Evolutionary conservation across 2,329 filamentous ascomycete species (phyloP).

Genomic region (Calonectria naviculata): DNA sequence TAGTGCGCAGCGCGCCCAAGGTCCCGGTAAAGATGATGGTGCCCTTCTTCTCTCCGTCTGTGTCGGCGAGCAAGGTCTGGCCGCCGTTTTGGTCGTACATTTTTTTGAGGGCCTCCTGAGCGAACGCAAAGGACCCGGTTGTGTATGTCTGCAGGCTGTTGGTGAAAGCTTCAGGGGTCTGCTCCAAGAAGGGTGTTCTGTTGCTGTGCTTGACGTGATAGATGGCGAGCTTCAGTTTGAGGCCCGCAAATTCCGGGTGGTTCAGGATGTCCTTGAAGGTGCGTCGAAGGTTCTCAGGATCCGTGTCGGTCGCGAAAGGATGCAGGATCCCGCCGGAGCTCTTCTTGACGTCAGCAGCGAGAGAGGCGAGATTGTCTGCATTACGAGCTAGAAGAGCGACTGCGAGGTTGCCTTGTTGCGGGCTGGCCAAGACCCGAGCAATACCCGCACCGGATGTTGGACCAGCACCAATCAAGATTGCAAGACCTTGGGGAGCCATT

Average conservation of each 20-base stretch:
- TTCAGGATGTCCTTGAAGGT: slow-evolving; percentile 51
- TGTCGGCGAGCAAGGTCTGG: slow-evolving; percentile 53
- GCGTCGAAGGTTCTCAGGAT: slow-evolving; percentile 14
- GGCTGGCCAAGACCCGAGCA: slow-evolving; percentile 50
- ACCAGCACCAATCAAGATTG: slow-evolving; percentile 63
- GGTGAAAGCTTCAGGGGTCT: slow-evolving; percentile 61
- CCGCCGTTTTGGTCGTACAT: slow-evolving; percentile 64
- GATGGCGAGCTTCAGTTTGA: slow-evolving; percentile 64
- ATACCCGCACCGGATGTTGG: slow-evolving; percentile 65
- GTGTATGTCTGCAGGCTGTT: slow-evolving; percentile 62
- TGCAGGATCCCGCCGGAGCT: slow-evolving; percentile 51
- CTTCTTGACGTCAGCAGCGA: slow-evolving; percentile 52
- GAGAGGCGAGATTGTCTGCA: slow-evolving; percentile 39
- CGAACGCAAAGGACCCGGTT: slow-evolving; percentile 66
- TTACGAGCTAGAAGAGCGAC: slow-evolving; percentile 33
- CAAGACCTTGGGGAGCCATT: slow-evolving; percentile 60
- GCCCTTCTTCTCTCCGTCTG: slow-evolving; percentile 62
- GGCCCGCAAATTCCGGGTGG: slow-evolving; percentile 57
- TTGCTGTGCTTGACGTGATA: slow-evolving; percentile 67
- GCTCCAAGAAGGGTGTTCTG: slow-evolving; percentile 66
- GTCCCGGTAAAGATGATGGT: slow-evolving; percentile 69
- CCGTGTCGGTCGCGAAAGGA: slow-evolving; percentile 29
- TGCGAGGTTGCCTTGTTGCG: slow-evolving; percentile 26
- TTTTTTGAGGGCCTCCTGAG: slow-evolving; percentile 61
- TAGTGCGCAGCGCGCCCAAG: slow-evolving; percentile 63